Base-by-base conservation (phyloP, 2,329 filamentous ascomycete species). In the Trichoderma sp. region DNA sequence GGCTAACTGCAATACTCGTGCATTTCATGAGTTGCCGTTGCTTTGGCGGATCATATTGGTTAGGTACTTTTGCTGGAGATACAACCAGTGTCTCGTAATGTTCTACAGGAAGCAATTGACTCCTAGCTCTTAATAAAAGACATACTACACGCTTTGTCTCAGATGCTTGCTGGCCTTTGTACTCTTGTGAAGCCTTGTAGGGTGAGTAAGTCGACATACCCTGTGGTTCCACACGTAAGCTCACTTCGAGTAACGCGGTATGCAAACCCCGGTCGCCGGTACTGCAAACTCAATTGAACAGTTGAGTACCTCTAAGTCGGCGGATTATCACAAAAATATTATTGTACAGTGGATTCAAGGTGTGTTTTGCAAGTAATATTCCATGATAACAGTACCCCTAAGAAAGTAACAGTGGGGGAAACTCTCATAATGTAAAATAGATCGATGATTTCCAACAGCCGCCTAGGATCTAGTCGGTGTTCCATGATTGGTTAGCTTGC, bases 401-500 rank as follows among this genome's bases (percentile, higher is more conserved):
- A 45, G 41, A 18, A 45, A 27, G 27, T 27, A 27, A 27, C 27
- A 27, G 27, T 27, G 27, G 27, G 27, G 27, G 27, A 27, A 27
- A 27, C 27, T 27, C 27, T 27, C 27, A 60, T 60, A 60, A n/a
- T 5, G 12, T 12, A 63, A 33, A 63, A n/a, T 31, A 60, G 24
- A 8, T 60, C 59, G 6, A 1, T 4, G 6, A 9, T 9, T 8
- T 50, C 11, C 63, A 45, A 45, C 38, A 50, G 38, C 63, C 63
- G 35, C 63, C 63, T 14, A 21, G 38, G 24, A 16, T 24, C 31
- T 9, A 66, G 21, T 24, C 63, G 35, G 63, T n/a, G 60, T n/a
- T 18, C 9, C 11, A 4, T n/a, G 63, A 66, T 45, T 66, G 63
- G 63, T 18, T 11, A 41, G 21, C 59, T 53, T 16, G 82, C 82